These are phyloP conservation scores for Spinellus fusiger DNA, from an alignment of 192 early-diverging fungal genomes.

Conservation along the genomic window DNA sequence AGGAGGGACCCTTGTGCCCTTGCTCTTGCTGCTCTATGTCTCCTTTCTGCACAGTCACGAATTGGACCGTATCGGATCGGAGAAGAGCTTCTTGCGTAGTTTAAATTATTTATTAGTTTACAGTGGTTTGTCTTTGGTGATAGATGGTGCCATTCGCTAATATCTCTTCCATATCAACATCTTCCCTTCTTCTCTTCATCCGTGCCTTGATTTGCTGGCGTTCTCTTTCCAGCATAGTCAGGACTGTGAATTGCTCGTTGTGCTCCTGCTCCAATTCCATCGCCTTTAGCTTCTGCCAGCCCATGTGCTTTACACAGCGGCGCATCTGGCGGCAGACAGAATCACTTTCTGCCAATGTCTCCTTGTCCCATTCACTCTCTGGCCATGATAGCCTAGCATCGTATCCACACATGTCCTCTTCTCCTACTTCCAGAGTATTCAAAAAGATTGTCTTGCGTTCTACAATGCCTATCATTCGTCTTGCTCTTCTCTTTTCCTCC, in stretches of 20 bases:
- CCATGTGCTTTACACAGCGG: conserved; percentile 38
- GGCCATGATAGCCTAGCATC: conserved; percentile 43
- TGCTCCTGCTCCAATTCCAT: conserved; percentile 43
- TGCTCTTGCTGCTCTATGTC: too few species aligned
- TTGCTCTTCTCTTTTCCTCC: conserved; percentile 25
- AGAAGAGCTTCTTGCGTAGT: background rate
- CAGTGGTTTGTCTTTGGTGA: conserved; percentile 5
- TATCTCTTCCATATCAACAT: conserved; percentile 26
- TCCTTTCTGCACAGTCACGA: background rate
- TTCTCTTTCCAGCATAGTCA: conserved; percentile 28
- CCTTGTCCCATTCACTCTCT: conserved; percentile 20
- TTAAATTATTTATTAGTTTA: background rate
- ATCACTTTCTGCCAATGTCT: background rate
- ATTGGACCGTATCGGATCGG: background rate
- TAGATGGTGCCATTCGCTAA: conserved; percentile 39
- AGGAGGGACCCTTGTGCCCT: background rate
- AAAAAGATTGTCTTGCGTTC: conserved; percentile 13
- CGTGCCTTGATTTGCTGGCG: conserved; percentile 40
- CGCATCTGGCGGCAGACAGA: conserved; percentile 33
- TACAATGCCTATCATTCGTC: background rate
- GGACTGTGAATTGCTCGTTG: conserved; percentile 21
- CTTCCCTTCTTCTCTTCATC: conserved; percentile 42
- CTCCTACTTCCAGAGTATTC: conserved; percentile 1
- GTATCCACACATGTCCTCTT: conserved; percentile 37
- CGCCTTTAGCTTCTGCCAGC: conserved; percentile 45